Base-by-base conservation (phyloP, 352 stramenopile genomes). In the Phytophthora uliginosa region DNA sequence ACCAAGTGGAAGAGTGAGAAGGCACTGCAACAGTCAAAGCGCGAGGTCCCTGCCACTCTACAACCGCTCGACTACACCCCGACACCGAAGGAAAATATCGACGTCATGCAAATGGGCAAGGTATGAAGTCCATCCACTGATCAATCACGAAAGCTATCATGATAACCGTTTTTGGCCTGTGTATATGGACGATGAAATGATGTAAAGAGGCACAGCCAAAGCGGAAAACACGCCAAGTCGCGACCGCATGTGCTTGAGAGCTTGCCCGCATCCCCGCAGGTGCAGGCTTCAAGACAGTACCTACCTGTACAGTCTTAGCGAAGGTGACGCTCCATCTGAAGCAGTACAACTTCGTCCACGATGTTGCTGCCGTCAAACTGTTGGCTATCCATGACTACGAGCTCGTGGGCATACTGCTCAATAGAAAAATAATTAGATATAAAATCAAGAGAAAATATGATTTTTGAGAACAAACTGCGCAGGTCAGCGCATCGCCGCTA, bases 21-120 rank as follows among this genome's bases (percentile, higher is more conserved):
- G 38, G 40, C 69, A 36, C 63, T 83, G 31, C 52, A 68, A 22
- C 63, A 66, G 7, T 34, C 53, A 7, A 88, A 88, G 45, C 65
- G 79, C 0, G 79, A 89, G 22, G 69, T 83, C 31, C 85, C 79
- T 13, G 60, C 82, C 1, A 79, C 73, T 13, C 78, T 94, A 7
- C 78, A 92, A 63, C 84, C 86, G 52, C 86, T 94, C 26, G 85
- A 85, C 17, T 82, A 92, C 64, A 93, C 85, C 7, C 85, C 85
- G 7, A 91, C 74, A 55, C 73, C 69, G 7, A 92, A 88, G 47
- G 82, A 91, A 67, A 82, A 78, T 59, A 79, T 89, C 22, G 74
- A 84, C n/a, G 18, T 79, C 20, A 69, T 93, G 17, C 84, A 90
- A 62, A 59, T 90, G 52, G 78, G 68, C 70, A 91, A 93, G 82